Base-by-base conservation (phyloP, 768 basidiomycete species). In the Boletus pseudopeckii region DNA sequence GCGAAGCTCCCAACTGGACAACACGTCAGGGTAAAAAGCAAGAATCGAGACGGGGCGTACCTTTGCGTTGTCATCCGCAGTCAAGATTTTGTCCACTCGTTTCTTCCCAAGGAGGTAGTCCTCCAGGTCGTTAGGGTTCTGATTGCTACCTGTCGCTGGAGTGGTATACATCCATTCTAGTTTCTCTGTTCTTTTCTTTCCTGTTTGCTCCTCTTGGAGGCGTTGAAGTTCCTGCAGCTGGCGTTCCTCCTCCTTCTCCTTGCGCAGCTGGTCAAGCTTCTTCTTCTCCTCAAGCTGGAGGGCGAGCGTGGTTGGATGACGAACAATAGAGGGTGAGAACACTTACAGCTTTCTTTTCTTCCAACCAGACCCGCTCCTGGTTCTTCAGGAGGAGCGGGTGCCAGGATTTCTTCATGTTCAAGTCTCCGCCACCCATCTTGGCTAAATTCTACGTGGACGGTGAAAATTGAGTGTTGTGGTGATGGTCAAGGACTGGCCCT, bases 151-250 rank as follows among this genome's bases (percentile, higher is more conserved):
- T 4, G 88, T 86, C 1, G 93, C 92, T 5, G 97, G 97, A 2
- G 96, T 97, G n/a, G 96, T 78, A 74, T 98, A 99, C 92, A 99
- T 96, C 97, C 97, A 99, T 69, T 99, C 97, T 45, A 99, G 71
- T 68, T 93, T 93, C 73, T 98, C 95, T 48, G 88, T 84, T 59
- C 91, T 77, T 73, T 95, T 97, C 77, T 88, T 93, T 33, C 96
- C 96, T 10, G 96, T 98, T 59, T 95, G 85, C 60, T 91, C 90
- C 69, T 96, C 94, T 70, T 98, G 96, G 52, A 99, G 72, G 48
- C 95, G 82, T 68, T 98, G 97, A 8, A 99, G 82, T 63, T 99
- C 97, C 61, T 96, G 94, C 2, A 99, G 72, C 67, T 98, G 96
- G 7, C 97, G 81, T 68, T 99, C 97, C 67, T 99, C 97, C 65